phyloP scores from a whole-genome alignment of 1,139 yeast species.

The Zygosaccharomyces sapae region DNA sequence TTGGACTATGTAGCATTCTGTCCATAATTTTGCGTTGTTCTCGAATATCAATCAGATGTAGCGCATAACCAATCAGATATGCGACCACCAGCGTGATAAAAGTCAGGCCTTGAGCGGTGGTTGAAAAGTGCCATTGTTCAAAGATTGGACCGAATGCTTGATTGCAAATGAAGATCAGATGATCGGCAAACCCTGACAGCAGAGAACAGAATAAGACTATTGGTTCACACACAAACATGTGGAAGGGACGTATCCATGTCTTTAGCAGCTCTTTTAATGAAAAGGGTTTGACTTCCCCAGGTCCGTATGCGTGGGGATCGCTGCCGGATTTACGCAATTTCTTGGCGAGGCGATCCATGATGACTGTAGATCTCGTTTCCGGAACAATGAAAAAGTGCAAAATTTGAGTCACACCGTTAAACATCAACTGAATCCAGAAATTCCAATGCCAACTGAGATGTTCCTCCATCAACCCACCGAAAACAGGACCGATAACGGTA shows the following conservation, averaged over 20 bases:
- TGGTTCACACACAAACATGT: constrained; percentile 9
- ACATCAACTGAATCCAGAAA: constrained; percentile 10
- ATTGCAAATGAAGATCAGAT: constrained; percentile 10
- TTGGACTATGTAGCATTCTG: constrained; percentile 4
- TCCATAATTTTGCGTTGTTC: constrained; percentile 3
- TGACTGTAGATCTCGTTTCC: constrained; percentile 8
- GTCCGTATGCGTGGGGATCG: constrained; percentile 8
- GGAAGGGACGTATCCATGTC: constrained; percentile 9
- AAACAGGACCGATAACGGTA: constrained; percentile 9
- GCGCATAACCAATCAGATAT: constrained; percentile 4
- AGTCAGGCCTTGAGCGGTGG: constrained; percentile 8
- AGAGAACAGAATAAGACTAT: constrained; percentile 9
- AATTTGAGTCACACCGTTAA: constrained; percentile 9
- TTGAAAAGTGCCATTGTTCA: constrained; percentile 8
- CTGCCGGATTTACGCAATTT: constrained; percentile 7
- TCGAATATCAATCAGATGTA: constrained; percentile 2
- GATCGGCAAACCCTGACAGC: constrained; percentile 9
- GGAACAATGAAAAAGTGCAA: constrained; percentile 8
- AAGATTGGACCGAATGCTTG: constrained; percentile 11
- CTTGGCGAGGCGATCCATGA: constrained; percentile 7
- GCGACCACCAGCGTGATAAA: constrained; percentile 8
- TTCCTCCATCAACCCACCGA: constrained; percentile 10
- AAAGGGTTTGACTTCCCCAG: constrained; percentile 5
- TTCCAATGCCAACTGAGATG: constrained; percentile 11
- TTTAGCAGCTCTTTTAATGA: not conserved